Evolutionary conservation across 1,139 yeast species (phyloP).

Genomic region (Hemisphaericaspora subhashii): DNA sequence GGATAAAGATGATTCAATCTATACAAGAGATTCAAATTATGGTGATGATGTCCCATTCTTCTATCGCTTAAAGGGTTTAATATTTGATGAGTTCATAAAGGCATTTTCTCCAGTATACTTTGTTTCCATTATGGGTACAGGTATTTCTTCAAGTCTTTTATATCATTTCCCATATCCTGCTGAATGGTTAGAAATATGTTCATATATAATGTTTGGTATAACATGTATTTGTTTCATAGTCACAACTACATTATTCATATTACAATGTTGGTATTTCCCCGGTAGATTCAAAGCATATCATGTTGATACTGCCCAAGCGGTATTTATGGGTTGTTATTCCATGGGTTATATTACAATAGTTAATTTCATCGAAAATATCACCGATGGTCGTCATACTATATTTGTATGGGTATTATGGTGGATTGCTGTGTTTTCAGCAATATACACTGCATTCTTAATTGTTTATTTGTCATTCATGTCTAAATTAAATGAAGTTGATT

Average conservation of each 20-base stretch:
- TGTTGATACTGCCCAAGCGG: slow-evolving; percentile 48
- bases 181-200: slow-evolving; percentile 58
- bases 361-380: slow-evolving; percentile 47
- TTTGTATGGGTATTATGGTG: slow-evolving; percentile 20
- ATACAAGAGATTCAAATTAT: slow-evolving; percentile 1
- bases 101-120: slow-evolving; percentile 61
- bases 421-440: slow-evolving; percentile 45
- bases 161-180: slow-evolving; percentile 65
- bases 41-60: slow-evolving; percentile 2
- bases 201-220: slow-evolving; percentile 55
- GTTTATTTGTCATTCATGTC: slow-evolving; percentile 42
- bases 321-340: slow-evolving; percentile 73
- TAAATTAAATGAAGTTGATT: slow-evolving; percentile 23
- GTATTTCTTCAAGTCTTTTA: slow-evolving; percentile 63
- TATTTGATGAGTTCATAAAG: slow-evolving; percentile 20
- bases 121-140: slow-evolving; percentile 82
- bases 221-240: slow-evolving; percentile 51
- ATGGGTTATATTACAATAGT: slow-evolving; percentile 76
- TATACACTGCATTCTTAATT: slow-evolving; percentile 60
- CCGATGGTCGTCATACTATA: slow-evolving; percentile 21
- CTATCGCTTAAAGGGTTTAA: slow-evolving; percentile 2
- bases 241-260: slow-evolving; percentile 13
- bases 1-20: slow-evolving; percentile 7
- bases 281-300: slow-evolving; percentile 34
- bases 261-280: slow-evolving; percentile 36